phyloP scores from a whole-genome alignment of 2,329 filamentous ascomycete genomes.

The Chaetomium olivaceum region DNA sequence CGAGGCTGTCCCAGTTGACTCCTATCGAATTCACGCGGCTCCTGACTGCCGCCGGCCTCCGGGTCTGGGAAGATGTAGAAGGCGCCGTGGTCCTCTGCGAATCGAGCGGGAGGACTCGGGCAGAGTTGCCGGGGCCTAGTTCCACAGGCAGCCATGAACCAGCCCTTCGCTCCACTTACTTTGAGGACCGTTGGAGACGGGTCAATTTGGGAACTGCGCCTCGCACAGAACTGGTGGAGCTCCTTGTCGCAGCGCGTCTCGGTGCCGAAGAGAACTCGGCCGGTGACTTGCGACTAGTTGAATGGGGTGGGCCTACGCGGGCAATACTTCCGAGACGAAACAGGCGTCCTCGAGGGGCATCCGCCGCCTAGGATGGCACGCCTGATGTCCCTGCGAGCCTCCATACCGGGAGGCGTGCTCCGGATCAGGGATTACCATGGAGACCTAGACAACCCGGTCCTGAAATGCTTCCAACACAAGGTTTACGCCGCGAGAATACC shows the following conservation, averaged over 20 bases:
- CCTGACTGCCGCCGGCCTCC: neutral
- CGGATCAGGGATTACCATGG: neutral
- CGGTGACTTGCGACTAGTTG: neutral
- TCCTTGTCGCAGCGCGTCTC: neutral
- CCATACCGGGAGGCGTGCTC: neutral
- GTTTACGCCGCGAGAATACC: neutral
- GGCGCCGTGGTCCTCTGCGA: neutral
- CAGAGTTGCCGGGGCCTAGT: neutral
- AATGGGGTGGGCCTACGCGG: neutral
- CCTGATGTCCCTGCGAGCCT: neutral
- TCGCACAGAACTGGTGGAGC: conserved; percentile 2
- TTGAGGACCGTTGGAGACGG: neutral
- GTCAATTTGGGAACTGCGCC: neutral
- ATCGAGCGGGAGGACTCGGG: neutral
- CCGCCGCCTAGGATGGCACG: neutral
- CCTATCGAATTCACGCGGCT: neutral
- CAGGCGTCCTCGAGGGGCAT: neutral
- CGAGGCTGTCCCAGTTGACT: neutral
- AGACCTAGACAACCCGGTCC: neutral
- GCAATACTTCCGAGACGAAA: neutral
- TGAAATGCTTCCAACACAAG: neutral
- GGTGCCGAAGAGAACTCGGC: neutral
- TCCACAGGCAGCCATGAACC: neutral
- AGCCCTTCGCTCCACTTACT: neutral
- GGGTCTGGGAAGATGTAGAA: neutral